Evolutionary conservation across 1,139 yeast species (phyloP), one percentile per base, ranked within the genome.

Genomic region (Diutina sp.): DNA sequence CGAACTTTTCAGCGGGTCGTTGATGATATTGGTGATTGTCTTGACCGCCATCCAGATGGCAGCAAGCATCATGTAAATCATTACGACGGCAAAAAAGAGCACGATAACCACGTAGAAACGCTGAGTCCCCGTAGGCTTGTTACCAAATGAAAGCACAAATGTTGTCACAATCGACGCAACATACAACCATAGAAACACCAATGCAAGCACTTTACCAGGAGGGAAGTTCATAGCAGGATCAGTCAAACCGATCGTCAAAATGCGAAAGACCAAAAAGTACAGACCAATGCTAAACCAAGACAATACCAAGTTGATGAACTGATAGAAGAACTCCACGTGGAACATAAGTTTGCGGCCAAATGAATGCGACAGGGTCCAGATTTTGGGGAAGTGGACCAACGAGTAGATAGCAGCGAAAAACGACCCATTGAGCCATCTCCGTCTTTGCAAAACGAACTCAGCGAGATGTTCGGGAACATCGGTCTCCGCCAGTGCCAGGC

Each of bases 121-220:
- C 61, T 87, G 89, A 0, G 98, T 90, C 48, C 98, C 97, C 64
- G 85, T 86, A 1, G 99, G 99, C 58, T 91, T 85, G 68, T 93
- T 93, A 66, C 99, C 99, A 70, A 93, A 85, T 55, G 97, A 85
- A 60, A 93, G 73, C 57, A 93, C 91, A 69, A 93, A 93, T 18
- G 96, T 90, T 1, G 97, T 87, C 16, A 90, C 87, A n/a, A 93
- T 70, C 14, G 96, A 89, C 2, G 93, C 89, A 58, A 90, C 77
- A 66, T 93, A 93, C 46, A 93, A 72, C 97, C 98, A 93, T 18
- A 91, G 71, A 66, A 93, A 87, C 1, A 91, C 78, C 8, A 88
- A 93, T 3, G 95, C 84, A 44, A 93, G 74, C 6, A 87, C 76
- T 58, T 83, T 83, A 41, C 97, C 95, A 0, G 90, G 93, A 1